Conservation (phyloP, 2,329 filamentous ascomycete genomes). For the Xylariaceae sp. region DNA sequence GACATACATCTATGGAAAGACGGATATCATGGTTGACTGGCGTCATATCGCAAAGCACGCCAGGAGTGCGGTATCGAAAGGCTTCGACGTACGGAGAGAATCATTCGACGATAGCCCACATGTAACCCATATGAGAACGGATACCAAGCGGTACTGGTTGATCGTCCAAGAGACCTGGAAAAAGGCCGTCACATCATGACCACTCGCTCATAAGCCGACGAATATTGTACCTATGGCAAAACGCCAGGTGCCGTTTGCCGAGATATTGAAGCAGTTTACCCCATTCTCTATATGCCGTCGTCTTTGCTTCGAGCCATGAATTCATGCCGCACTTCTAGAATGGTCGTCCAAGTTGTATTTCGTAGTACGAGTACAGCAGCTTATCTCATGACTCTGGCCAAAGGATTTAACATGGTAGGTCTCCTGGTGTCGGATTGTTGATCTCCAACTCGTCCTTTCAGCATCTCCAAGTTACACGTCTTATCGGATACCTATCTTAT, state of each 20-base stretch:
- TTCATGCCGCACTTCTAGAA: too few species aligned
- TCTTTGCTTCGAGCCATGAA: too few species aligned
- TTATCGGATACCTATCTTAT: too few species aligned
- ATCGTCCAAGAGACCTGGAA: slow-evolving; percentile 44
- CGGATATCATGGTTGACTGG: slow-evolving; percentile 44
- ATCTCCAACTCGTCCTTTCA: too few species aligned
- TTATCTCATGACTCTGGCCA: too few species aligned
- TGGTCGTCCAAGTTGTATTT: too few species aligned
- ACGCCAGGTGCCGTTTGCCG: not conserved
- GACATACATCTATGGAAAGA: slow-evolving; percentile 48
- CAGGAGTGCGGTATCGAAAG: slow-evolving; percentile 35
- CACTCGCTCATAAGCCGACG: not conserved
- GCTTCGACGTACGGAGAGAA: slow-evolving; percentile 41
- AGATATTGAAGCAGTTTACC: not conserved
- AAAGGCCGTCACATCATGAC: slow-evolving; percentile 19
- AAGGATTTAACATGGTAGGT: too few species aligned
- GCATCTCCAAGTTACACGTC: too few species aligned
- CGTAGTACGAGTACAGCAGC: too few species aligned
- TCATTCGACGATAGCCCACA: slow-evolving; percentile 45
- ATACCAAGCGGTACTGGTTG: slow-evolving; percentile 47
- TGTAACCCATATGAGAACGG: slow-evolving; percentile 44
- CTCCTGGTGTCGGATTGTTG: too few species aligned
- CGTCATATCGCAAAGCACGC: slow-evolving; percentile 46
- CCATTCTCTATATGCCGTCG: too few species aligned
- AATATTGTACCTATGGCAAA: not conserved